phyloP scores from a whole-genome alignment of 1,139 yeast genomes.

The Yamadazyma taylorii region DNA sequence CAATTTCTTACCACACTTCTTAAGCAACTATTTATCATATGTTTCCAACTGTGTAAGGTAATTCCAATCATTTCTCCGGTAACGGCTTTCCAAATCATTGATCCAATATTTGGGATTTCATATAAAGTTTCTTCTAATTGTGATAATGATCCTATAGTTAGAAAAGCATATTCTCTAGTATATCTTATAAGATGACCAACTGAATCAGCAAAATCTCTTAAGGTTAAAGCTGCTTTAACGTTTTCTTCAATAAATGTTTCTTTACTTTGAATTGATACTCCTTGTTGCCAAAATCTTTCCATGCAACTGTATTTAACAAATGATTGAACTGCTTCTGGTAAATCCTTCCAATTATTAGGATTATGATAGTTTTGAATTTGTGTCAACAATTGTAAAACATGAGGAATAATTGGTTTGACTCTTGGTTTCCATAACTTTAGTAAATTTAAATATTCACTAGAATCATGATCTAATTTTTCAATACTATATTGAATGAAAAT shows the following conservation, averaged over 20 bases:
- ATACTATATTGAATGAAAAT: slow-evolving; percentile 93
- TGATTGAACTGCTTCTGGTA: slow-evolving; percentile 87
- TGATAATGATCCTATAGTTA: slow-evolving; percentile 86
- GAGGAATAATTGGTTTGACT: slow-evolving; percentile 88
- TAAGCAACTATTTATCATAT: slow-evolving; percentile 85
- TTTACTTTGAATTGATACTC: slow-evolving; percentile 89
- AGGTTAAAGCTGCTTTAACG: slow-evolving; percentile 88
- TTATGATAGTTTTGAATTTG: slow-evolving; percentile 95
- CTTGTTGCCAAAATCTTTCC: slow-evolving; percentile 98
- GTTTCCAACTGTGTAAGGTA: slow-evolving; percentile 95
- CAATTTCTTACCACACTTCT: slow-evolving; percentile 87
- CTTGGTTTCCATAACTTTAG: slow-evolving; percentile 89
- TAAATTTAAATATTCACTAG: slow-evolving; percentile 71
- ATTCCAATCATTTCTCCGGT: slow-evolving; percentile 86
- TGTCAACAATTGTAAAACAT: slow-evolving; percentile 77
- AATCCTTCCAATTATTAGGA: slow-evolving; percentile 84
- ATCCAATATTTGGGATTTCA: slow-evolving; percentile 80
- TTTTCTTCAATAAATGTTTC: slow-evolving; percentile 95
- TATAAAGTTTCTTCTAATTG: slow-evolving; percentile 88
- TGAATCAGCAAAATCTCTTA: slow-evolving; percentile 95
- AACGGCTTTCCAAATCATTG: slow-evolving; percentile 76
- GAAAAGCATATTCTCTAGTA: slow-evolving; percentile 92
- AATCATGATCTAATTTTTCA: slow-evolving; percentile 79
- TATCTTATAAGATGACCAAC: slow-evolving; percentile 96
- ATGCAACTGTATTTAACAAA: slow-evolving; percentile 86